Conservation (phyloP, 2,329 filamentous ascomycete species). For the Colletotrichum phormii region DNA sequence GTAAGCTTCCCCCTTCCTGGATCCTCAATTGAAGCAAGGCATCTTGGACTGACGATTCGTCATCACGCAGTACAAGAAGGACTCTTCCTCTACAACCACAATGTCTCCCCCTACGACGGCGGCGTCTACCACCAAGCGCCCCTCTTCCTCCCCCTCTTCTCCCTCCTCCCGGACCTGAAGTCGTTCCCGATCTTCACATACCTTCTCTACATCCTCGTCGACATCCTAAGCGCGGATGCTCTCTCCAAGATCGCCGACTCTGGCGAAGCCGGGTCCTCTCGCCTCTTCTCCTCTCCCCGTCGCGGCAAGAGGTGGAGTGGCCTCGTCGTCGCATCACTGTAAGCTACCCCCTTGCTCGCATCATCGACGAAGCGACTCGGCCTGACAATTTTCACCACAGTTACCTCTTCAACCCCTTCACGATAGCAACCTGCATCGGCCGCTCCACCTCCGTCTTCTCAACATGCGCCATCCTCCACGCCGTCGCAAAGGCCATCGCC, state of each 20-base stretch:
- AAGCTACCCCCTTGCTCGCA: conserved; percentile 45
- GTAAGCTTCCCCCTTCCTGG: conserved; percentile 62
- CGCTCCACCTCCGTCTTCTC: conserved; percentile 91
- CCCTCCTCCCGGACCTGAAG: conserved; percentile 80
- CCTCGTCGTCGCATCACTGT: conserved; percentile 83
- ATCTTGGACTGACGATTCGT: conserved; percentile 9
- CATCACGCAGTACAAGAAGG: conserved; percentile 84
- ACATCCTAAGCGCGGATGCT: conserved; percentile 84
- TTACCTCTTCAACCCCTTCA: conserved; percentile 95
- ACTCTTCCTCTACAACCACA: conserved; percentile 93
- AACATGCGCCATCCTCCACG: conserved; percentile 86
- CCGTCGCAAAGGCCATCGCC: conserved; percentile 82
- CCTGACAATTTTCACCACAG: conserved; percentile 75
- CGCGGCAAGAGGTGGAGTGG: conserved; percentile 80
- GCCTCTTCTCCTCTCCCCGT: conserved; percentile 81
- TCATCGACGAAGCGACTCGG: conserved; percentile 71
- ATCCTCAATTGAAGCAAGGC: neutral
- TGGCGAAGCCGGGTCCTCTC: conserved; percentile 79
- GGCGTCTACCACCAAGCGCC: conserved; percentile 88
- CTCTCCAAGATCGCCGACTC: conserved; percentile 84
- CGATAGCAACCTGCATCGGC: conserved; percentile 88
- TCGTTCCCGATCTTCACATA: conserved; percentile 79
- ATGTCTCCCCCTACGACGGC: conserved; percentile 96
- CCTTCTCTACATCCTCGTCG: conserved; percentile 82
- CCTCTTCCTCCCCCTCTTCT: conserved; percentile 90